Percentiles rank a stretch among this genome's conserved stretches.
Evolutionary conservation across 257 asterid genomes (phyloP).

Genomic region (Nicotiana obtusifolia): DNA sequence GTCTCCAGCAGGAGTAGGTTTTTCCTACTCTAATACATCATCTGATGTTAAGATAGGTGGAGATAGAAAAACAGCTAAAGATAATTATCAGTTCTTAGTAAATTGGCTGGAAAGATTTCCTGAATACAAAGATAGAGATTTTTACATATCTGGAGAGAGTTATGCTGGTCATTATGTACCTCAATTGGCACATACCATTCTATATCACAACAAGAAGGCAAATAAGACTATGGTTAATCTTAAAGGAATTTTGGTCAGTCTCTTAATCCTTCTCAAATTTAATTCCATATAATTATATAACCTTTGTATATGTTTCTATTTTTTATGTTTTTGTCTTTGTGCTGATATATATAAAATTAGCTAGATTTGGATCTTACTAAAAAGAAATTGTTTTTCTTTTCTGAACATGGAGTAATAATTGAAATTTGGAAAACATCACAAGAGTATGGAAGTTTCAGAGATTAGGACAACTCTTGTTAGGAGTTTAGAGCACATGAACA

Average conservation of each 20-base stretch:
- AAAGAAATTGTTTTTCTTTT: neutral
- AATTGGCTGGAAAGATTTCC: slow-evolving; percentile 78
- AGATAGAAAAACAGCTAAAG: slow-evolving; percentile 49
- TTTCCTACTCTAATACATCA: slow-evolving; percentile 72
- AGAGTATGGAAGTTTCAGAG: slow-evolving; percentile 14
- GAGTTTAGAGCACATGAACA: neutral
- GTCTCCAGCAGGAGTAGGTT: slow-evolving; percentile 89
- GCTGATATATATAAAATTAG: neutral
- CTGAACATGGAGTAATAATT: slow-evolving; percentile 28
- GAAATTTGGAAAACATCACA: slow-evolving; percentile 10
- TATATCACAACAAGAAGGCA: slow-evolving; percentile 42
- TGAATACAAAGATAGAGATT: slow-evolving; percentile 49
- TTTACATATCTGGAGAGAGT: slow-evolving; percentile 68
- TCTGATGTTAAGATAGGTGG: slow-evolving; percentile 33
- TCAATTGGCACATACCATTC: slow-evolving; percentile 58
- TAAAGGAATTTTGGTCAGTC: slow-evolving; percentile 72
- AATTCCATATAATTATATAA: neutral
- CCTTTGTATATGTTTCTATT: neutral
- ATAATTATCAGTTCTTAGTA: slow-evolving; percentile 47
- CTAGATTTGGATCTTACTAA: neutral
- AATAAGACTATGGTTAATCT: slow-evolving; percentile 49
- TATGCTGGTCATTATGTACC: slow-evolving; percentile 84
- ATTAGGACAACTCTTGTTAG: neutral
- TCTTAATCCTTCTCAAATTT: neutral
- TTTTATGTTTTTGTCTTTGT: neutral